Conservation (phyloP, 768 basidiomycete genomes). For the Pholiota microspora region DNA sequence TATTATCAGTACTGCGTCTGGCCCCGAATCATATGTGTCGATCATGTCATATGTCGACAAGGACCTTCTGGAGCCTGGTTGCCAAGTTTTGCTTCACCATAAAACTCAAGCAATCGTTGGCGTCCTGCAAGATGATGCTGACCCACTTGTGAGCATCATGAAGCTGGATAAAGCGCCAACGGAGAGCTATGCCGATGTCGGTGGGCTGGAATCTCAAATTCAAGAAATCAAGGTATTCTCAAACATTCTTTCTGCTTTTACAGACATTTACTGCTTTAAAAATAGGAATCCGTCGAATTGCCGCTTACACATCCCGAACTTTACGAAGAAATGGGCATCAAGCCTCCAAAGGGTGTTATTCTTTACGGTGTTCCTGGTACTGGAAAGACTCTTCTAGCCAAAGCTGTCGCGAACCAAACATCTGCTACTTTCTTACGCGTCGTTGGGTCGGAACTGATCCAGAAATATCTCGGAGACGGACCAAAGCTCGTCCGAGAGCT, state of each 20-base stretch:
- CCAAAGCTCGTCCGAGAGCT: constrained; percentile 97
- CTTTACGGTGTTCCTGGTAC: constrained; percentile 98
- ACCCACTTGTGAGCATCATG: constrained; percentile 98
- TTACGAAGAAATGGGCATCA: constrained; percentile 99
- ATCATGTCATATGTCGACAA: constrained; percentile 99
- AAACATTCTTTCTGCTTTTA: background rate
- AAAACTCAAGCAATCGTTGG: constrained; percentile 95
- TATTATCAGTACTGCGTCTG: constrained; percentile 93
- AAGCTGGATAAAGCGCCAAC: constrained; percentile 99
- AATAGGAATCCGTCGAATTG: constrained; percentile 94
- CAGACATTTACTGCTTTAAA: background rate
- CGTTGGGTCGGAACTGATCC: constrained; percentile 96
- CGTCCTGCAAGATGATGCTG: constrained; percentile 91
- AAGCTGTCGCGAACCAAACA: constrained; percentile 97
- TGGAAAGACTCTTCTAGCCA: constrained; percentile 96
- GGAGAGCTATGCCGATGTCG: constrained; percentile 98
- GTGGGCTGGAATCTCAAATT: constrained; percentile 94
- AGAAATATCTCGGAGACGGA: constrained; percentile 99
- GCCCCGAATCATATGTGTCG: constrained; percentile 95
- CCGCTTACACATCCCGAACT: constrained; percentile 97
- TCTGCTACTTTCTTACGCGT: constrained; percentile 97
- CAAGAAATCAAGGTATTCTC: constrained; percentile 91
- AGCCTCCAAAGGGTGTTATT: constrained; percentile 99
- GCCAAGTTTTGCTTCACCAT: constrained; percentile 92
- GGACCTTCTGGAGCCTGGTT: constrained; percentile 94